Evolutionary conservation across 768 basidiomycete genomes (phyloP).

Genomic region (Lactifluus piperatus): DNA sequence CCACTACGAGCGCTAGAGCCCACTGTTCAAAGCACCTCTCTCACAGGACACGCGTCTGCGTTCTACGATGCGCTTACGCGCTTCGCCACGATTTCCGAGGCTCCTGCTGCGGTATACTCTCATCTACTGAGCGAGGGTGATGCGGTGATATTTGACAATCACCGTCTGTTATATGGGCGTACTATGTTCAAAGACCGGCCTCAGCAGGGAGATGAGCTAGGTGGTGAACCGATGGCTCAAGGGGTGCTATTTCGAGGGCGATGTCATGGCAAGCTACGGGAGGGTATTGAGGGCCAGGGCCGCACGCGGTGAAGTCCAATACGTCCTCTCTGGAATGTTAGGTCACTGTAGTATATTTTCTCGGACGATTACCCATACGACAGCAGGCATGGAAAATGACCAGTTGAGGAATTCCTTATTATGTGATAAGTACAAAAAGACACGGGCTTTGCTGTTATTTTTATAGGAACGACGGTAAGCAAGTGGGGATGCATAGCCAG

Average conservation of each 20-base stretch:
- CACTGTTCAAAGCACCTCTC: conserved; percentile 88
- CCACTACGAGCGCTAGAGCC: conserved; percentile 71
- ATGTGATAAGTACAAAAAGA: too few species aligned
- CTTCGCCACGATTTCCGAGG: conserved; percentile 54
- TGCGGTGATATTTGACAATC: conserved; percentile 86
- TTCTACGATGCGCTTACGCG: conserved; percentile 55
- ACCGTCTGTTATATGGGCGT: conserved; percentile 80
- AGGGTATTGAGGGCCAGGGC: conserved; percentile 36
- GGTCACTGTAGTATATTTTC: not conserved
- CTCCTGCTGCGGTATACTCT: conserved; percentile 41
- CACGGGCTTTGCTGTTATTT: too few species aligned
- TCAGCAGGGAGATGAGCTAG: conserved; percentile 23
- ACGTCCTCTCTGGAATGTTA: not conserved
- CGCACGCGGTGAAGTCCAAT: conserved; percentile 4
- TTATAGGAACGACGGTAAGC: too few species aligned
- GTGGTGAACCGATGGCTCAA: conserved; percentile 72
- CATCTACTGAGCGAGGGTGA: conserved; percentile 77
- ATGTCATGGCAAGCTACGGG: conserved; percentile 50
- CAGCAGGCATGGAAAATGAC: too few species aligned
- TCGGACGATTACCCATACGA: too few species aligned
- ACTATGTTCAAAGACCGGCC: conserved; percentile 52
- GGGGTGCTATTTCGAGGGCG: conserved; percentile 73
- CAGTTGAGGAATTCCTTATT: too few species aligned
- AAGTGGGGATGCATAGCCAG: too few species aligned
- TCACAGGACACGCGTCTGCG: conserved; percentile 37